Evolutionary conservation across 2,329 filamentous ascomycete genomes (phyloP), one percentile per base, ranked within the genome.

Genomic region (Raffaelea albimanens): DNA sequence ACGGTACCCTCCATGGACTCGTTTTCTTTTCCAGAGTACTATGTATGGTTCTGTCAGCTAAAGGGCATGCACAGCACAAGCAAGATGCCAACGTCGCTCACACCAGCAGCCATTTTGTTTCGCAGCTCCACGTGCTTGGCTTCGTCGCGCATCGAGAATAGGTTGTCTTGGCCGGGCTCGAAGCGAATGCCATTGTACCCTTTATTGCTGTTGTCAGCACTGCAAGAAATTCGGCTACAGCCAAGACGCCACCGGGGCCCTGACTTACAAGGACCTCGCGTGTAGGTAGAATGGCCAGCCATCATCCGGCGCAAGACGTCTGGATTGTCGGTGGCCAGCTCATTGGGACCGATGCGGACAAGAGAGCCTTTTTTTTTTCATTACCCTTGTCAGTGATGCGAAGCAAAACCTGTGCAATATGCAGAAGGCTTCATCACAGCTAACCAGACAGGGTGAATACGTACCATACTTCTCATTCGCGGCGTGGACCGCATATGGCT

Each of bases 131-230:
- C 55, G 56, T 78, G 76, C 19, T 63, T 59, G 16, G 61, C 61
- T 46, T 71, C 70, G 52, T 79, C 66, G 25, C 67, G 64, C 25
- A 70, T 66, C 3, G 70, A 72, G 47, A 78, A 67, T 18, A 74
- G 64, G 53, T 71, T 75, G 57, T 78, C 69, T 18, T 65, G 63
- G 38, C 69, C 62, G 0, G 72, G 69, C 50, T 78, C 69, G 50
- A 80, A 61, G 13, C 68, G 66, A 50, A 76, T 62, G 2, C 66
- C 69, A 47, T 70, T 66, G 54, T 75, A 75, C 67, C 68, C 25
- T n/a, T n/a, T n/a, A n/a, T n/a, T n/a, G n/a, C n/a, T 29, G 25
- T 29, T 29, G 25, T 29, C 25, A 29, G 7, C 7, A 29, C 13
- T 13, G 25, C 13, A 7, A 13, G 25, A 7, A 29, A 29, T 13